These are phyloP conservation scores for Hirschfeldia incana DNA, from an alignment of 345 rosid species.

Conservation along the genomic window DNA sequence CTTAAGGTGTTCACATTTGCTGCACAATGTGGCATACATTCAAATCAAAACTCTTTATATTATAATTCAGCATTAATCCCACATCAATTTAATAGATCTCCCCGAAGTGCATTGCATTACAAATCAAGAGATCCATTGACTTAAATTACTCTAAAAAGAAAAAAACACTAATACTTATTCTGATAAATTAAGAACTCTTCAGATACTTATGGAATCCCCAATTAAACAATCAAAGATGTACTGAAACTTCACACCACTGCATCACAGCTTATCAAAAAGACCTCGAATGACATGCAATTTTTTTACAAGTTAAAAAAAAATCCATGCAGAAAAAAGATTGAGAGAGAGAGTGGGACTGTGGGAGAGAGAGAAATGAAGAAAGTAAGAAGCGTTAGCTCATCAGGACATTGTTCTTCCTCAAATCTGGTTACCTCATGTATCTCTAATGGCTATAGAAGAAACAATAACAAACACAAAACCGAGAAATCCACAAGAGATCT, in stretches of 20 bases:
- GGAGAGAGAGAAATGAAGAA: background rate
- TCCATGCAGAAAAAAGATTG: conserved; percentile 19
- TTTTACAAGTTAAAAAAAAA: background rate
- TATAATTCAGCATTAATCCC: conserved; percentile 1
- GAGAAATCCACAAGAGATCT: conserved; percentile 7
- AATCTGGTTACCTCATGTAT: conserved; percentile 13
- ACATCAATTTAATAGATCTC: conserved; percentile 16
- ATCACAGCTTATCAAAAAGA: conserved; percentile 22
- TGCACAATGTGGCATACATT: background rate
- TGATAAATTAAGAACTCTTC: background rate
- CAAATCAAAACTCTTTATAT: background rate
- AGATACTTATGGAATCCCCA: background rate
- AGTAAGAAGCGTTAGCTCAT: conserved; percentile 25
- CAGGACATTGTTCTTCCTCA: conserved; percentile 9
- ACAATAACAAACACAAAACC: conserved; percentile 10
- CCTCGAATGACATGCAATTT: conserved; percentile 22
- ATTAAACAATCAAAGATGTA: conserved; percentile 3
- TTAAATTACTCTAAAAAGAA: background rate
- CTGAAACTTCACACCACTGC: background rate
- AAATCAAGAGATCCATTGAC: conserved; percentile 15
- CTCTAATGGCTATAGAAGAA: conserved; percentile 6
- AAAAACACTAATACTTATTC: background rate
- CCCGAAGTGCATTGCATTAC: conserved; percentile 1
- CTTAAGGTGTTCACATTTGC: background rate
- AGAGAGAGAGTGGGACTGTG: background rate